These are phyloP conservation scores for Fraxinus platypoda DNA, from an alignment of 305 asterid species.

Conservation along the genomic window DNA sequence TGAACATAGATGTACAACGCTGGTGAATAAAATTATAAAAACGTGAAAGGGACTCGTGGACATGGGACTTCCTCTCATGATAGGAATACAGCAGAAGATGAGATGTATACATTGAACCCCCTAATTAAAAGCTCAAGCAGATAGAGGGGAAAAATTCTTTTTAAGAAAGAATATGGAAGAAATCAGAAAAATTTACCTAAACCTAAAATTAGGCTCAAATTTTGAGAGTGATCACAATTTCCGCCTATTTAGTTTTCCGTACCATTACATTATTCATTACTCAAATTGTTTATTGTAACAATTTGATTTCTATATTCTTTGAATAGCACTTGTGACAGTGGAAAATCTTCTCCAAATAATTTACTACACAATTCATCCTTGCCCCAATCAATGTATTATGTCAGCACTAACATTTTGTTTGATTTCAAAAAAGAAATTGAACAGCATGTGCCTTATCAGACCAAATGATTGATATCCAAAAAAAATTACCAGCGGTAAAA, in stretches of 20 bases:
- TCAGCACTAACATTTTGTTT: background rate
- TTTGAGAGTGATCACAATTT: background rate
- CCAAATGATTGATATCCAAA: background rate
- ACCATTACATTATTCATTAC: background rate
- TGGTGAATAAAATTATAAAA: background rate
- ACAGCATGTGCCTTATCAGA: background rate
- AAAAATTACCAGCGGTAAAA: background rate
- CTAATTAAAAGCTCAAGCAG: background rate
- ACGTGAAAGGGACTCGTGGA: background rate
- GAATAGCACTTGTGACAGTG: background rate
- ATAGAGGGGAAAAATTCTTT: background rate
- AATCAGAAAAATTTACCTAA: background rate
- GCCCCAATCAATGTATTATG: background rate
- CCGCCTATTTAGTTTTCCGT: background rate
- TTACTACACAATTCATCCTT: background rate
- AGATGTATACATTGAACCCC: background rate
- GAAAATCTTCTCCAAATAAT: background rate
- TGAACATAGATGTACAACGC: conserved; percentile 20
- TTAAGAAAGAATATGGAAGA: background rate
- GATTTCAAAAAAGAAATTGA: background rate
- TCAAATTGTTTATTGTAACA: background rate
- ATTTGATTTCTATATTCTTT: background rate
- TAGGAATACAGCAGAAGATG: background rate
- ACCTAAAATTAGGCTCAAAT: background rate
- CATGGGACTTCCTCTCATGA: background rate